These are phyloP conservation scores for Monascus purpureus DNA, from an alignment of 495 filamentous ascomycete genomes.

Conservation along the genomic window DNA sequence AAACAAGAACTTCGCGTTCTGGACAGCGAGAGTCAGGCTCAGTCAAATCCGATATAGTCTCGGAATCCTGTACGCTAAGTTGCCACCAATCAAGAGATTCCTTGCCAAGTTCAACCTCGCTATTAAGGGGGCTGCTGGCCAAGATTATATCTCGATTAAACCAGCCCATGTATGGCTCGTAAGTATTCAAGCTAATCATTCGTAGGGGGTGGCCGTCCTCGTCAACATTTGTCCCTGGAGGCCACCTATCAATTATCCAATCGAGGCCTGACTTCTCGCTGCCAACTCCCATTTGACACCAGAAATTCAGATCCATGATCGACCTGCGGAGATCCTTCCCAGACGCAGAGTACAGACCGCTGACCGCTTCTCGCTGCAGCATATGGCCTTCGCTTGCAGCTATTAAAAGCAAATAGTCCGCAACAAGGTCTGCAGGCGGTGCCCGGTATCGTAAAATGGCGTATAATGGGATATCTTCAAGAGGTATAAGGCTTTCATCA, in stretches of 20 bases:
- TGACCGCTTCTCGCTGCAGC: constrained; percentile 50
- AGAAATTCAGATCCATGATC: constrained; percentile 83
- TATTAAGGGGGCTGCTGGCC: constrained; percentile 5
- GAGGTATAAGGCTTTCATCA: constrained; percentile 62
- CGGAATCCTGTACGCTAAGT: constrained; percentile 22
- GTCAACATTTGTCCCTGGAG: constrained; percentile 53
- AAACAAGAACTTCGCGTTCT: neutral
- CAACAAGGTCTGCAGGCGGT: constrained; percentile 52
- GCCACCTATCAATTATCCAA: constrained; percentile 72
- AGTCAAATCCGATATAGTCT: constrained; percentile 9
- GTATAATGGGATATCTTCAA: constrained; percentile 56
- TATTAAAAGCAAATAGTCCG: constrained; percentile 69
- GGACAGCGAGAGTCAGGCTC: neutral
- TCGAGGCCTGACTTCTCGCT: constrained; percentile 75
- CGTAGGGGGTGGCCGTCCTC: constrained; percentile 48
- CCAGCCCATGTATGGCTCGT: constrained; percentile 64
- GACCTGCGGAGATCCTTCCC: constrained; percentile 61
- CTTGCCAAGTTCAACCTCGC: constrained; percentile 16
- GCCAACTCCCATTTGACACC: constrained; percentile 94
- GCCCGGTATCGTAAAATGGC: constrained; percentile 72
- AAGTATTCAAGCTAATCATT: constrained; percentile 76
- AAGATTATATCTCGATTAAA: constrained; percentile 41
- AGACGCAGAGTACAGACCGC: constrained; percentile 53
- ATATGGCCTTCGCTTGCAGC: constrained; percentile 88
- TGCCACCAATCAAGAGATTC: constrained; percentile 27